Conservation (phyloP, 352 stramenopile genomes). For the Hyaloperonospora brassicae region DNA sequence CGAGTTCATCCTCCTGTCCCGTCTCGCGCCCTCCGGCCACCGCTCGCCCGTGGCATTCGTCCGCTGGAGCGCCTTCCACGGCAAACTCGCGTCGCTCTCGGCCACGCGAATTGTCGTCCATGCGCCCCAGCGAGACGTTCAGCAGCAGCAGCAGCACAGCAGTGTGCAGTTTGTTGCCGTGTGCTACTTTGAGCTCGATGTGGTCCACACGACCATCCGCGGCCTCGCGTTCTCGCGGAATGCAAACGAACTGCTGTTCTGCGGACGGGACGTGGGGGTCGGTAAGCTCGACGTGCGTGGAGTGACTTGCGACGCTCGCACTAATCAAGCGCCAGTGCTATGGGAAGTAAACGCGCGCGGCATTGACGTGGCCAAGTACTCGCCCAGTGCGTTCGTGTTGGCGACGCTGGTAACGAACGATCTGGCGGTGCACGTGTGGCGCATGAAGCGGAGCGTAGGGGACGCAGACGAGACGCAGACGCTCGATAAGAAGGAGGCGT, state of each 20-base stretch:
- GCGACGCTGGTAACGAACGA: slow-evolving; percentile 33
- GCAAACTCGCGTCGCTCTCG: slow-evolving; percentile 69
- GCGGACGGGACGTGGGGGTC: slow-evolving; percentile 29
- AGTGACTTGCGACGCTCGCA: not conserved
- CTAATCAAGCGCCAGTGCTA: slow-evolving; percentile 15
- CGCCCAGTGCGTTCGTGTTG: slow-evolving; percentile 60
- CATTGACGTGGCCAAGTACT: slow-evolving; percentile 65
- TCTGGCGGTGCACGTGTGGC: slow-evolving; percentile 46
- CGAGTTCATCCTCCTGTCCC: slow-evolving; percentile 71
- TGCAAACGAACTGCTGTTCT: slow-evolving; percentile 50
- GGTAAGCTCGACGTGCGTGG: slow-evolving; percentile 43
- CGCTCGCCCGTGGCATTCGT: slow-evolving; percentile 46
- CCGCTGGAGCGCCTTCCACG: slow-evolving; percentile 72
- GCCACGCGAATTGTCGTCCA: slow-evolving; percentile 55
- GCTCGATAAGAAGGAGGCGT: slow-evolving; percentile 26
- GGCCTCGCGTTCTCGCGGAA: slow-evolving; percentile 60
- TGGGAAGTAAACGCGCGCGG: slow-evolving; percentile 21
- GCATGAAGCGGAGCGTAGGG: slow-evolving; percentile 26
- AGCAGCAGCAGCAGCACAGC: slow-evolving; percentile 14
- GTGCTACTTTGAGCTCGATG: slow-evolving; percentile 37
- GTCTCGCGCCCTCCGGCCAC: slow-evolving; percentile 54
- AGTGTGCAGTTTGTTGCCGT: slow-evolving; percentile 40
- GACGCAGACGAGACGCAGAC: slow-evolving; percentile 14
- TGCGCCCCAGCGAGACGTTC: slow-evolving; percentile 36
- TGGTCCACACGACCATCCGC: slow-evolving; percentile 21